Evolutionary conservation across 2,329 filamentous ascomycete species (phyloP).

Genomic region (Colletotrichum kahawae): DNA sequence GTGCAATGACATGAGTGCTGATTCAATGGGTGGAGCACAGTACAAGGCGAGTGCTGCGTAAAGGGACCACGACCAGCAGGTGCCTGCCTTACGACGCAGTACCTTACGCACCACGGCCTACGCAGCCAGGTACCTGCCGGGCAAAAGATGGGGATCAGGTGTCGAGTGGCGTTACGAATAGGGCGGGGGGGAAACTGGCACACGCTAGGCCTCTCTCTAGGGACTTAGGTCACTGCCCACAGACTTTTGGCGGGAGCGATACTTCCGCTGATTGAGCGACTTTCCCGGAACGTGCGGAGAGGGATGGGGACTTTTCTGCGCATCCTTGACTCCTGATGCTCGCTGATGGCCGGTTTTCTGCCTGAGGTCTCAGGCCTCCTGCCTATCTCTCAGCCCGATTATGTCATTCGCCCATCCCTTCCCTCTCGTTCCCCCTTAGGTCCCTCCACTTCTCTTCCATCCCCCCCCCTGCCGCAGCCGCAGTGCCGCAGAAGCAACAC

Average conservation of each 20-base stretch:
- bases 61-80: conserved; percentile 1
- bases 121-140: not conserved
- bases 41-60: not conserved
- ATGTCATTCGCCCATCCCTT: conserved; percentile 9
- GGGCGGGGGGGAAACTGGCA: not conserved
- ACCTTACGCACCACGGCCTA: not conserved
- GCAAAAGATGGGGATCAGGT: conserved; percentile 4
- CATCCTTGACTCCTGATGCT: not conserved
- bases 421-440: not conserved
- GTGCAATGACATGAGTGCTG: conserved; percentile 12
- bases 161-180: conserved; percentile 9
- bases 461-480: not conserved
- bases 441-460: not conserved
- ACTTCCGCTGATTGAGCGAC: not conserved
- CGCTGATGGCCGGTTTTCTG: not conserved
- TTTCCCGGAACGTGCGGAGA: conserved; percentile 12
- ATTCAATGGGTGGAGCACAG: conserved; percentile 6
- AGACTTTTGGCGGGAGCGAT: not conserved
- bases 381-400: not conserved
- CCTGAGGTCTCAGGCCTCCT: not conserved
- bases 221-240: not conserved
- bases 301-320: not conserved
- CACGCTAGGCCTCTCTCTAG: not conserved
- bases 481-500: not conserved
- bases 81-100: not conserved